Base-by-base conservation (phyloP, 495 filamentous ascomycete genomes). In the Annulohypoxylon nitens region DNA sequence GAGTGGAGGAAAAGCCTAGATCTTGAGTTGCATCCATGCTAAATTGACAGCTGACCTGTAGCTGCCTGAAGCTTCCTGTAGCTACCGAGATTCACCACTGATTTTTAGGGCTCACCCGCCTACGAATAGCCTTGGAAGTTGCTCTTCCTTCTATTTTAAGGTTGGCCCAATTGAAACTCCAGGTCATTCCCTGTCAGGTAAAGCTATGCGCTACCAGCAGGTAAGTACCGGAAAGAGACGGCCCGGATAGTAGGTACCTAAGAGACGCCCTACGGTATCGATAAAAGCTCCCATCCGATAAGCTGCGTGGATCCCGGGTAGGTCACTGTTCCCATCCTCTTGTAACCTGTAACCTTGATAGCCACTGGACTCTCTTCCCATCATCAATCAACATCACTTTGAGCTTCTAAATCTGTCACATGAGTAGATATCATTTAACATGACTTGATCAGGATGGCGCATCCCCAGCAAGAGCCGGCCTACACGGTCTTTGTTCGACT, bases 401-500 rank as follows among this genome's bases (percentile, higher is more conserved):
- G 33, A 61, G 39, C 23, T 23, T 45, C 34, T 58, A 67, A 58
- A 66, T 67, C 57, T 58, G 39, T 4, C 58, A 59, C 58, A 55
- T 48, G 36, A 70, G 67, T 65, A 74, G 51, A 20, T 58, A 54
- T 45, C 61, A 64, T 53, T 54, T 58, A 71, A 48, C 43, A 75
- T 75, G 73, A 76, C 48, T 72, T 73, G 69, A 71, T 41, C 53
- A 54, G 41, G 4, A 78, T 78, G 77, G 69, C 75, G 51, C 76
- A 69, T 61, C 26, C 64, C 57, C 60, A 71, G 16, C 48, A 67
- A 62, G 84, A 87, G 50, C 83, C 84, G 30, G 81, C 80, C 69
- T 90, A 90, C 67, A 95, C 93, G 26, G 91, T 95, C 66, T 92
- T 97, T 73, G 88, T 99, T 58, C 89, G 95, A 10, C 86, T 98